Percentiles rank a stretch among this genome's conserved stretches.
phyloP scores from a whole-genome alignment of 139 green algal genomes.

The Chlorella sp. region DNA sequence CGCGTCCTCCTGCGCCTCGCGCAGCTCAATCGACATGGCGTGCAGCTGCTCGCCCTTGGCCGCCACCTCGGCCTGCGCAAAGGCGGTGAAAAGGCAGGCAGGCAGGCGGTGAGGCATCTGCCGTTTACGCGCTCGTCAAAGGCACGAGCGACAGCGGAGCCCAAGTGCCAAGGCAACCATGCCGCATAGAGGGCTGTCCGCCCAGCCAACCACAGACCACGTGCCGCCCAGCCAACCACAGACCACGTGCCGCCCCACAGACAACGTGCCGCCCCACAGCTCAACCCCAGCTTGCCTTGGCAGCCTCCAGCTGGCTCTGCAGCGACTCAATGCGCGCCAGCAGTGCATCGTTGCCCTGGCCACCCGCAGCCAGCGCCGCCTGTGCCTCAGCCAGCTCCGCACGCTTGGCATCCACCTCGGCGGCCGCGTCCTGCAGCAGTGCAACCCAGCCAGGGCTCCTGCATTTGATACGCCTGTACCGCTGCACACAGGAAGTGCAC shows the following conservation, averaged over 20 bases:
- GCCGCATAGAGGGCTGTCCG: too few relatives aligned
- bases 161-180: too few relatives aligned
- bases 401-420: slow-evolving; percentile 13
- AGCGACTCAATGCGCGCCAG: not conserved
- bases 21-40: not conserved
- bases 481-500: too few relatives aligned
- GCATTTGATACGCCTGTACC: too few relatives aligned
- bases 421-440: not conserved
- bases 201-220: too few relatives aligned
- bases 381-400: not conserved
- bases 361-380: not conserved
- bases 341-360: not conserved
- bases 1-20: not conserved
- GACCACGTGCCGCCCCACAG: too few relatives aligned
- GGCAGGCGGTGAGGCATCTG: not conserved
- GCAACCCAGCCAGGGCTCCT: too few relatives aligned
- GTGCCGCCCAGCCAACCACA: not conserved
- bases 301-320: not conserved
- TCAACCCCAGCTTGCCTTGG: not conserved
- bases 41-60: not conserved
- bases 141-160: too few relatives aligned
- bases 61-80: slow-evolving; percentile 3
- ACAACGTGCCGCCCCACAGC: too few relatives aligned
- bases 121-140: too few relatives aligned
- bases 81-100: not conserved